These are phyloP conservation scores for Vitis hybrid DNA, from an alignment of 177 flowering plant species.

Conservation along the genomic window DNA sequence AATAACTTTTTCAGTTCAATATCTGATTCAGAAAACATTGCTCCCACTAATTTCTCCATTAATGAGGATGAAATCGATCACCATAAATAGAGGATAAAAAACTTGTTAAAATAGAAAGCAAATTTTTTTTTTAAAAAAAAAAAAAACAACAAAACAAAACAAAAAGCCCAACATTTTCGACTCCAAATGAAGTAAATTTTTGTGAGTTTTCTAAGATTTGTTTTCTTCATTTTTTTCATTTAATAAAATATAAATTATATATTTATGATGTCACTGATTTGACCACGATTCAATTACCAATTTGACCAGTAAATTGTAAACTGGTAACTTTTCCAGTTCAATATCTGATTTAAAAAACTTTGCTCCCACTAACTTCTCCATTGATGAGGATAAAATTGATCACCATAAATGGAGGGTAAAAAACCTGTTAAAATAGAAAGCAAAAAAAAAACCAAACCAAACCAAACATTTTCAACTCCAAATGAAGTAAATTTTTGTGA, in stretches of 20 bases:
- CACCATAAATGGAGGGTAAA: slow-evolving; percentile 90
- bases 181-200: not conserved
- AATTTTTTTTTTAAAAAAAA: not conserved
- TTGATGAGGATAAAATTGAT: slow-evolving; percentile 84
- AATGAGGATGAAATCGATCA: slow-evolving; percentile 80
- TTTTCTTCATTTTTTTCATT: too few species aligned
- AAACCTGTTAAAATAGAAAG: slow-evolving; percentile 39
- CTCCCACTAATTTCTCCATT: slow-evolving; percentile 83
- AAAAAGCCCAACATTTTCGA: not conserved
- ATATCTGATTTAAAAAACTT: not conserved
- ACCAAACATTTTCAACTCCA: not conserved
- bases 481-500: not conserved
- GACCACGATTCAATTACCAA: too few species aligned
- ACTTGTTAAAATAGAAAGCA: slow-evolving; percentile 36
- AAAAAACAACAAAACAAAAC: not conserved
- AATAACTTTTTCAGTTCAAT: too few species aligned
- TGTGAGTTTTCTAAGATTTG: too few species aligned
- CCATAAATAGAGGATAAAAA: slow-evolving; percentile 88
- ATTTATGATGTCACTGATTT: rapidly evolving
- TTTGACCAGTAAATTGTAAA: too few species aligned
- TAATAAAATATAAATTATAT: too few species aligned
- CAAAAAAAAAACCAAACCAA: not conserved
- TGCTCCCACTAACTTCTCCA: slow-evolving; percentile 71
- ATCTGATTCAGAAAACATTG: too few species aligned
- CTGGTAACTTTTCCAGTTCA: rapidly evolving